Conservation (phyloP, 176 grass and related monocot genomes). For the Thinopyrum elongatum region DNA sequence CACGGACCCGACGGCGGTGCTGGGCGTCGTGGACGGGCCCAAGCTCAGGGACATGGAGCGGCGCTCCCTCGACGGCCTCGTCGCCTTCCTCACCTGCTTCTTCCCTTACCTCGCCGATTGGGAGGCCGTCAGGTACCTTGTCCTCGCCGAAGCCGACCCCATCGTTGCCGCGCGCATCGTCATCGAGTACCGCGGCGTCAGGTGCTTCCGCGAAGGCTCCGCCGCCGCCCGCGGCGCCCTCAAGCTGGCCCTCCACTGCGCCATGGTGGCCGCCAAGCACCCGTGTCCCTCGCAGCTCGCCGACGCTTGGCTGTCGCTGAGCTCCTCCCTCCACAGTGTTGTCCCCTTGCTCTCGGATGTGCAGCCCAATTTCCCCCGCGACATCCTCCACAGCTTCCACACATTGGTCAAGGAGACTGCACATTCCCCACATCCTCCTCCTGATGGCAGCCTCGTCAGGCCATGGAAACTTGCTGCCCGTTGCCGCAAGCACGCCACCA, state of each 20-base stretch:
- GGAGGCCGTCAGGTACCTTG: background rate
- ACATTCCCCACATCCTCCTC: background rate
- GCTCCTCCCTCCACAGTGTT: background rate
- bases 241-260: background rate
- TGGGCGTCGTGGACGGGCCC: too few relatives aligned
- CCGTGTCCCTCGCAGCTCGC: background rate
- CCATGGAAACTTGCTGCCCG: background rate
- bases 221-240: background rate
- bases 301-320: background rate
- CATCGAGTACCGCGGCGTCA: background rate
- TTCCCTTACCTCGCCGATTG: slow-evolving; percentile 1
- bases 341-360: background rate
- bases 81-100: slow-evolving; percentile 11
- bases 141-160: background rate
- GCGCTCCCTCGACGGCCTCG: background rate
- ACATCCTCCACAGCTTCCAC: background rate
- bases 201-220: background rate
- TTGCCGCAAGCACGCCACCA: background rate
- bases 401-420: background rate
- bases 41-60: background rate
- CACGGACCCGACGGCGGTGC: background rate
- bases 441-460: background rate
- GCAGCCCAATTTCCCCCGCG: background rate
- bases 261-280: background rate
- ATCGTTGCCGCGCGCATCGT: background rate